Evolutionary conservation across 345 rosid species (phyloP).

Genomic region (Lepidium sativum): DNA sequence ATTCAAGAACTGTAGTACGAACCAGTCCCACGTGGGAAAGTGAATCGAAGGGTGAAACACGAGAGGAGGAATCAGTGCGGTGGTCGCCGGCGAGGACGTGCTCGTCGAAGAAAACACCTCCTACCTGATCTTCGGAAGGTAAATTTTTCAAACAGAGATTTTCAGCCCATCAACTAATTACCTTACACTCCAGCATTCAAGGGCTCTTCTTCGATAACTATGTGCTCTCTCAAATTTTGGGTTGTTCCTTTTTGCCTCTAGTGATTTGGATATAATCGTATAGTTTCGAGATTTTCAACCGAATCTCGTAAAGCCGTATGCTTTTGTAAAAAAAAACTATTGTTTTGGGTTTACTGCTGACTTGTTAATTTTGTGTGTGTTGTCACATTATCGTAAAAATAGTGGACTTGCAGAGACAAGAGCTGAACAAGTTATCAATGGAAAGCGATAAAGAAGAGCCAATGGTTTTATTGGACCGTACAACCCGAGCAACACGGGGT

Average conservation of each 20-base stretch:
- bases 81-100: constrained; percentile 20
- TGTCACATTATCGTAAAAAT: constrained; percentile 4
- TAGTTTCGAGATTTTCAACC: not conserved
- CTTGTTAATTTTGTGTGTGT: not conserved
- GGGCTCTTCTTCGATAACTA: not conserved
- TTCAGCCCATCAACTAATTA: not conserved
- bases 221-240: not conserved
- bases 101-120: not conserved
- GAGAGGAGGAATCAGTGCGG: not conserved
- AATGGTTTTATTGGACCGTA: constrained; percentile 55
- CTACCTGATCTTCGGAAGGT: not conserved
- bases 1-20: not conserved
- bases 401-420: constrained; percentile 7
- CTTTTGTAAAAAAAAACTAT: not conserved
- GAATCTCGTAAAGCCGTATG: not conserved
- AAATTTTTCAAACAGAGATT: not conserved
- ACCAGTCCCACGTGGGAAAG: not conserved
- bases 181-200: not conserved
- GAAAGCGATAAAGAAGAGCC: constrained; percentile 45
- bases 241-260: not conserved
- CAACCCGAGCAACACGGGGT: constrained; percentile 65
- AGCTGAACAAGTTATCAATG: constrained; percentile 22
- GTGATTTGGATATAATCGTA: not conserved
- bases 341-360: not conserved
- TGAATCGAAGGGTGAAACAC: not conserved